These are phyloP conservation scores for Trametes gibbosa DNA, from an alignment of 768 basidiomycete genomes.

Conservation along the genomic window DNA sequence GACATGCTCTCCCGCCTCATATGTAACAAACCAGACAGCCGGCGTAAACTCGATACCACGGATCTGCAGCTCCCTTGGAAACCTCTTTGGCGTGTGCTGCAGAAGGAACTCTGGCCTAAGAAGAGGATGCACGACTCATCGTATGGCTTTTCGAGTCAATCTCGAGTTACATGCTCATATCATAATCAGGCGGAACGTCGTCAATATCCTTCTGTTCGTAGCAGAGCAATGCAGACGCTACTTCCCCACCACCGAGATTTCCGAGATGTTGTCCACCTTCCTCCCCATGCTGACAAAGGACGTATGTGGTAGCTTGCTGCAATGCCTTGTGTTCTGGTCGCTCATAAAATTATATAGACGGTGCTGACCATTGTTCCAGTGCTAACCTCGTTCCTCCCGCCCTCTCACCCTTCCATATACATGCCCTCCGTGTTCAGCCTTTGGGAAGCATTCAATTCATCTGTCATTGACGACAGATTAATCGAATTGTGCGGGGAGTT, in stretches of 20 bases:
- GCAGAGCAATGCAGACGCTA: constrained; percentile 74
- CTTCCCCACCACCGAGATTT: constrained; percentile 62
- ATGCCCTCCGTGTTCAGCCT: constrained; percentile 69
- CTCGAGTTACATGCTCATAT: background rate
- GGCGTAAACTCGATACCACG: constrained; percentile 60
- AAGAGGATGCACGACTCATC: constrained; percentile 55
- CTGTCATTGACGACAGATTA: constrained; percentile 69
- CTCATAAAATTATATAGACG: constrained; percentile 40
- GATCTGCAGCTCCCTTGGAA: constrained; percentile 74
- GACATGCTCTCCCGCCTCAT: constrained; percentile 75
- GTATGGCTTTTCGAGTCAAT: constrained; percentile 36
- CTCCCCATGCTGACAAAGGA: constrained; percentile 69
- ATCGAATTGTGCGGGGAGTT: constrained; percentile 69
- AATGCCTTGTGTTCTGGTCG: background rate
- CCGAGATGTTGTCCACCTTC: constrained; percentile 68
- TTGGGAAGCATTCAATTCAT: constrained; percentile 79
- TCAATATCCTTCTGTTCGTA: constrained; percentile 70
- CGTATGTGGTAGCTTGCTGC: constrained; percentile 39
- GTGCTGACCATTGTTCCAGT: constrained; percentile 71
- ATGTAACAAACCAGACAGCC: constrained; percentile 59
- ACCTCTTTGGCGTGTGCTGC: constrained; percentile 71
- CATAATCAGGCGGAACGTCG: constrained; percentile 50
- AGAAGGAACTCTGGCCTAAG: constrained; percentile 76
- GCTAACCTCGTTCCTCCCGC: constrained; percentile 75
- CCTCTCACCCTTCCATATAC: constrained; percentile 61